These are phyloP conservation scores for Giardia duodenalis DNA, from an alignment of 208 protist species.

Conservation along the genomic window DNA sequence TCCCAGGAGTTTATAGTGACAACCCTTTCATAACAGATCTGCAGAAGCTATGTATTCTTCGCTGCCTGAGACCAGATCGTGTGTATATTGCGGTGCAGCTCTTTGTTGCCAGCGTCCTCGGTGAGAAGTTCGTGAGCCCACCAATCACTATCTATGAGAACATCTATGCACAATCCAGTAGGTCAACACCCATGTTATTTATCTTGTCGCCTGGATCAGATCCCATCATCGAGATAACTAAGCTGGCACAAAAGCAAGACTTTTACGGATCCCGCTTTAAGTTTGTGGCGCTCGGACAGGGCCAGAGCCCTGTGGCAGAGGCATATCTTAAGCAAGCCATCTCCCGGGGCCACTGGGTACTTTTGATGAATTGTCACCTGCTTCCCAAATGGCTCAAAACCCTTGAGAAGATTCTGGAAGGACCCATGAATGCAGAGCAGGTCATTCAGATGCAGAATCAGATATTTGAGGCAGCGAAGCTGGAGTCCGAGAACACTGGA, in stretches of 20 bases:
- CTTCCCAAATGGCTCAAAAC: slow-evolving; percentile 85
- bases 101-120: slow-evolving; percentile 76
- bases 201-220: slow-evolving; percentile 90
- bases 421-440: not conserved
- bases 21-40: slow-evolving; percentile 52
- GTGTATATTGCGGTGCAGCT: slow-evolving; percentile 69
- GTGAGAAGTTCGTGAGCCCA: slow-evolving; percentile 69
- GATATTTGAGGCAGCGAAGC: not conserved
- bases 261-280: slow-evolving; percentile 65
- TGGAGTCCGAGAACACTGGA: not conserved
- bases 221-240: slow-evolving; percentile 83
- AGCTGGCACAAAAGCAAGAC: slow-evolving; percentile 73
- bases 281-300: slow-evolving; percentile 84
- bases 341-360: slow-evolving; percentile 84
- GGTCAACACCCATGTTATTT: slow-evolving; percentile 81
- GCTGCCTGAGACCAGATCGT: slow-evolving; percentile 83
- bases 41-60: slow-evolving; percentile 74
- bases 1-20: slow-evolving; percentile 51
- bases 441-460: not conserved
- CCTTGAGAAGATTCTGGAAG: slow-evolving; percentile 86
- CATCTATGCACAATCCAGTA: slow-evolving; percentile 73
- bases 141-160: slow-evolving; percentile 79
- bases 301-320: slow-evolving; percentile 81
- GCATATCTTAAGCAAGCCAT: slow-evolving; percentile 73
- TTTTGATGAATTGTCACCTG: slow-evolving; percentile 80